Evolutionary conservation across 2,329 filamentous ascomycete genomes (phyloP).

Genomic region (Lasiodiplodia theobromae): DNA sequence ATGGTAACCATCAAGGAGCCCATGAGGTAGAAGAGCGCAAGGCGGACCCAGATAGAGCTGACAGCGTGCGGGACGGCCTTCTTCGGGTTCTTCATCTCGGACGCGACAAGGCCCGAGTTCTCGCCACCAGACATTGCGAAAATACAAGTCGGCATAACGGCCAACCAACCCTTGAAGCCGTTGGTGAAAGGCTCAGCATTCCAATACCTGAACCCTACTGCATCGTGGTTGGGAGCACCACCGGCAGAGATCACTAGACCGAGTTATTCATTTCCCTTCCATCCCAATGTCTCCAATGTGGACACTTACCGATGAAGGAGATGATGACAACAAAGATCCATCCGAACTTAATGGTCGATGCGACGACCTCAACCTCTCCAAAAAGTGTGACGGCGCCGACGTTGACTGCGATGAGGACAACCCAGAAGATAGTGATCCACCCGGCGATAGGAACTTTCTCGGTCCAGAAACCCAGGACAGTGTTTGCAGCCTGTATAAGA

Average conservation of each 20-base stretch:
- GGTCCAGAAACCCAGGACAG: constrained; percentile 56
- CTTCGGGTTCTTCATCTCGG: constrained; percentile 53
- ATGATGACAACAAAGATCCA: constrained; percentile 60
- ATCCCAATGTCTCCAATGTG: neutral
- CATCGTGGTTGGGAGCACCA: constrained; percentile 47
- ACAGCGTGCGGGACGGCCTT: constrained; percentile 54
- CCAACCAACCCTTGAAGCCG: constrained; percentile 52
- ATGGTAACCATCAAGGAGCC: constrained; percentile 56
- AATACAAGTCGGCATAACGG: constrained; percentile 48
- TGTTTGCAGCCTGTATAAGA: constrained; percentile 46
- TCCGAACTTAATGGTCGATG: constrained; percentile 55
- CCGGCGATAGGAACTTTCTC: constrained; percentile 51
- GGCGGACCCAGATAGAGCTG: constrained; percentile 55
- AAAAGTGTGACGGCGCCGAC: constrained; percentile 54
- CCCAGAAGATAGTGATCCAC: constrained; percentile 55
- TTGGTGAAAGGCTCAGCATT: constrained; percentile 51
- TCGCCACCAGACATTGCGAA: constrained; percentile 54
- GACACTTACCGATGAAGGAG: constrained; percentile 42
- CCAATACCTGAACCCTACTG: constrained; percentile 57
- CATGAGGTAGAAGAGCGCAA: constrained; percentile 55
- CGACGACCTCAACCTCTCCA: constrained; percentile 55
- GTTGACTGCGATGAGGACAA: constrained; percentile 50
- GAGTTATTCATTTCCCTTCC: neutral
- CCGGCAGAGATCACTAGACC: constrained; percentile 52
- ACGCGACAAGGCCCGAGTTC: constrained; percentile 53